Base-by-base conservation (phyloP, 176 grass and related monocot genomes). In the Eleusine indica region DNA sequence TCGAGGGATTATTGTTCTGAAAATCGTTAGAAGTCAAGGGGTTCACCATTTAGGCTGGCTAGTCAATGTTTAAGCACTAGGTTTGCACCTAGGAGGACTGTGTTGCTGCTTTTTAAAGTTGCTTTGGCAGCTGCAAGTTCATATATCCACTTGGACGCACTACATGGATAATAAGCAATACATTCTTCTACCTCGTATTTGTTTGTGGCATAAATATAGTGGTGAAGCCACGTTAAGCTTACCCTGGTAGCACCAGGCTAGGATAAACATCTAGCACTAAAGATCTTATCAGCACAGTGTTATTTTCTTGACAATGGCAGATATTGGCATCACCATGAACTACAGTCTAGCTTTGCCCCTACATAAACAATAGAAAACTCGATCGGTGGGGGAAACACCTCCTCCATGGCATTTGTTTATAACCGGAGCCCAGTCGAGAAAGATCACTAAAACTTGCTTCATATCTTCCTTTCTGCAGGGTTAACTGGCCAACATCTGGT, bases 401-500 rank as follows among this genome's bases (percentile, higher is more conserved):
- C 46, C 6, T 7, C 46, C 46, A 12, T 14, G 11, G 10, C 47
- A 49, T 49, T 49, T 49, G 9, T 14, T 49, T 46, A 9, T 46
- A 46, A 46, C 43, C 6, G 10, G 43, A 9, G 43, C 14, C 3
- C 15, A 53, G 14, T 52, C 49, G 15, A 53, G 51, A 53, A 46
- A 46, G 5, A 9, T 46, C 43, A 46, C 43, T 7, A 46, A 46
- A 46, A n/a, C 5, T 35, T 43, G 40, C 30, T 51, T 85, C 44
- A 37, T 63, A 51, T 65, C 66, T 81, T 64, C 53, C n/a, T 78
- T 56, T 53, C 11, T 85, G 81, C 75, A 97, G 94, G 94, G 68
- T 79, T 97, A 47, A 86, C 84, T 74, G 90, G 94, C 68, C 62
- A 86, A 75, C 92, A 94, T 81, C 76, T 97, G 71, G 94, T 94